Percentiles rank a stretch among this genome's conserved stretches.
phyloP scores from a whole-genome alignment of 2,329 filamentous ascomycete genomes.

The Ophiocordyceps sinensis region DNA sequence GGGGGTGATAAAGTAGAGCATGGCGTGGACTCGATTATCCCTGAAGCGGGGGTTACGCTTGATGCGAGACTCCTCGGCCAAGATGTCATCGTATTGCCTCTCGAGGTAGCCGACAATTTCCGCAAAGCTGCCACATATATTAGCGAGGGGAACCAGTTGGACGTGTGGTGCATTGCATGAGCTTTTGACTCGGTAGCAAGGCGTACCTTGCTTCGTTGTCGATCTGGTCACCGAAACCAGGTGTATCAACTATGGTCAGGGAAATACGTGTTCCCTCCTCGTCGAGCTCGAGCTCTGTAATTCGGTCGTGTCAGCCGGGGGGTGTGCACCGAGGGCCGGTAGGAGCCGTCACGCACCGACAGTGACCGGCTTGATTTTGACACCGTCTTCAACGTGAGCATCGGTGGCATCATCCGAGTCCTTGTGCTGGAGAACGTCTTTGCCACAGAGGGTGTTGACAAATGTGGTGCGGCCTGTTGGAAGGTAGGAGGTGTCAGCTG shows the following conservation, averaged over 20 bases:
- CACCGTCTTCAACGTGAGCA: slow-evolving; percentile 88
- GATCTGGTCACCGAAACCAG: slow-evolving; percentile 96
- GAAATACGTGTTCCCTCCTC: slow-evolving; percentile 98
- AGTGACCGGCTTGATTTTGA: slow-evolving; percentile 97
- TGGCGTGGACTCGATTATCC: slow-evolving; percentile 94
- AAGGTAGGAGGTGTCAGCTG: neutral
- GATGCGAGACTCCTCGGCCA: slow-evolving; percentile 98
- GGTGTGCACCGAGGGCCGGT: neutral
- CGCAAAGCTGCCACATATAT: slow-evolving; percentile 53
- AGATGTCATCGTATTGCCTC: slow-evolving; percentile 98
- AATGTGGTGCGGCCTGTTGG: slow-evolving; percentile 82
- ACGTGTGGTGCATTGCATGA: neutral
- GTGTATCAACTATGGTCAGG: slow-evolving; percentile 95
- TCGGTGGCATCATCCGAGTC: slow-evolving; percentile 80
- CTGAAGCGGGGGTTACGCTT: slow-evolving; percentile 99
- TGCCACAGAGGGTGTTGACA: slow-evolving; percentile 97
- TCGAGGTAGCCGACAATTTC: slow-evolving; percentile 98
- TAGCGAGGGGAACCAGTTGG: neutral
- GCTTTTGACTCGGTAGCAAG: neutral
- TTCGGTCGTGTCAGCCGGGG: neutral
- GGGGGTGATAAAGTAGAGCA: slow-evolving; percentile 98
- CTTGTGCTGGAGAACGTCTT: slow-evolving; percentile 80
- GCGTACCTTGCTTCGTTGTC: slow-evolving; percentile 92
- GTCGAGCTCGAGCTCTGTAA: slow-evolving; percentile 76
- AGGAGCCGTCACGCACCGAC: slow-evolving; percentile 48